Percentiles rank a stretch among this genome's conserved stretches.
phyloP scores from a whole-genome alignment of 768 basidiomycete species.

The Cubamyces lactineus region DNA sequence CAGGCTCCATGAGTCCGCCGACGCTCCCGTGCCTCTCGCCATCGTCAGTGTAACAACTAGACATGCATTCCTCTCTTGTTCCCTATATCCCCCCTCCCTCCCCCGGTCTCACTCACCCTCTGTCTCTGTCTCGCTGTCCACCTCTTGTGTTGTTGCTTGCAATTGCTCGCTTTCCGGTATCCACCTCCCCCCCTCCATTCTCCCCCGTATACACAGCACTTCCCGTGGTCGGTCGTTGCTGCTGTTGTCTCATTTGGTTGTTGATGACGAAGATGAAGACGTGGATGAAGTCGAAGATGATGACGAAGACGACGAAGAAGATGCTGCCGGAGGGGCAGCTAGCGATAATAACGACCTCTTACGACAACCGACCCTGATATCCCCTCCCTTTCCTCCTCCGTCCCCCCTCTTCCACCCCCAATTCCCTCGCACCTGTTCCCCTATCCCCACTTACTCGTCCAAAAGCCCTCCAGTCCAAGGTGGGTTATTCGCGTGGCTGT shows the following conservation, averaged over 20 bases:
- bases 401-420: neutral
- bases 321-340: too few relatives aligned
- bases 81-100: slow-evolving; percentile 33
- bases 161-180: neutral
- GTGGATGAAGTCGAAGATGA: slow-evolving; percentile 1
- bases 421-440: neutral
- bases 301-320: neutral
- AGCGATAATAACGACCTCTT: too few relatives aligned
- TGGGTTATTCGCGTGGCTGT: slow-evolving; percentile 20
- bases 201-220: neutral
- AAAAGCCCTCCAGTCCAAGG: slow-evolving; percentile 20
- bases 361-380: neutral
- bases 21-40: slow-evolving; percentile 5
- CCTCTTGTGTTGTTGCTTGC: neutral
- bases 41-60: slow-evolving; percentile 66
- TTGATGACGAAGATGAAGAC: neutral
- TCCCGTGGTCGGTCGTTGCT: neutral
- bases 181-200: neutral
- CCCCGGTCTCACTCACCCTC: slow-evolving; percentile 12
- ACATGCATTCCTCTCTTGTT: slow-evolving; percentile 50
- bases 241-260: neutral
- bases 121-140: slow-evolving; percentile 19
- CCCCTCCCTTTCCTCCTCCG: neutral
- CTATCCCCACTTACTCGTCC: neutral
- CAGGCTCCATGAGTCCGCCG: too few relatives aligned